Base-by-base conservation (phyloP, 2,329 filamentous ascomycete species). In the Neofusicoccum sp. region DNA sequence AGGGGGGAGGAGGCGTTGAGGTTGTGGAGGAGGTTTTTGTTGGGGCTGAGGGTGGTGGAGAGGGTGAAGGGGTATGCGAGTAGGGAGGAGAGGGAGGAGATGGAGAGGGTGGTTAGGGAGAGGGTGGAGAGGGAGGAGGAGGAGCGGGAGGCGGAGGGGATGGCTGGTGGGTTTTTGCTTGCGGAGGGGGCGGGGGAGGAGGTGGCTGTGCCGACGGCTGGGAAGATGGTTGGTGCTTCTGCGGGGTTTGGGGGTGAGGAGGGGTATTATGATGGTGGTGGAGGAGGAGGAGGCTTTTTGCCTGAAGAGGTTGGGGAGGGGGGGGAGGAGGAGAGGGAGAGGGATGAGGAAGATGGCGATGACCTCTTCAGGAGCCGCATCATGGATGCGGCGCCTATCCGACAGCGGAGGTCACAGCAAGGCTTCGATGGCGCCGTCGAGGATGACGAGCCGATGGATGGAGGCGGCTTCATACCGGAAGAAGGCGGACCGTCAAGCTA, bases 41-140 rank as follows among this genome's bases (percentile, higher is more conserved):
- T 83, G 24, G 88, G 84, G 5, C 71, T 93, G 63, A 81, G 84
- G 45, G 90, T 97, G 43, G 81, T 86, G 31, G 86, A 93, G 71
- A 82, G 89, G 62, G 86, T 96, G 36, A 89, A 87, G 72, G 83
- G 76, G 9, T 74, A 74, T n/a, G 71, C 71, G 45, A 74, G 73
- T 28, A 69, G 72, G 58, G 72, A 70, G 3, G 69, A 73, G 30
- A 30, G 40, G 28, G 33, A 58, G 36, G 33, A 61, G 34, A 58
- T 30, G 53, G 41, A 51, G 36, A 40, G 38, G 30, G 45, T 36
- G 45, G 8, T 53, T 8, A 64, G 72, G 61, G 65, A 75, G 1
- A 69, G 51, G 36, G 26, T 56, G 20, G 38, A 54, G 61, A 20
- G 44, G n/a, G 41, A 65, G n/a, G 59, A 67, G 49, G 61, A 65